Conservation (phyloP, 257 asterid species). For the Verbena officinalis region DNA sequence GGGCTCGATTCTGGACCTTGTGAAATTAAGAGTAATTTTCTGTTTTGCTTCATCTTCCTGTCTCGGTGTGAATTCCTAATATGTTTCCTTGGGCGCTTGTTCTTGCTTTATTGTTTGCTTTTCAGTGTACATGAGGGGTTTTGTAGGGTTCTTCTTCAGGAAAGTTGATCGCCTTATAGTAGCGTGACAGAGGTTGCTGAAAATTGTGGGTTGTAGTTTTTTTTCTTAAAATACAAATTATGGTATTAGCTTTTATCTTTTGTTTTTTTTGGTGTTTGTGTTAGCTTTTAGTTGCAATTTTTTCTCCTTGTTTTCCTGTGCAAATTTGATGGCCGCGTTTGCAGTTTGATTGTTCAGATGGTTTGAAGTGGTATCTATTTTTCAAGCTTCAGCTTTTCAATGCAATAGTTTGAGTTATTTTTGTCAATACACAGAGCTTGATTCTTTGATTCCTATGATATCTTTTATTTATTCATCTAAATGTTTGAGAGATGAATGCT, state of each 20-base stretch:
- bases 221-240: too few relatives aligned
- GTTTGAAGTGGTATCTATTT: neutral
- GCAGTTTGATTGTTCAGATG: neutral
- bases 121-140: conserved; percentile 9
- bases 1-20: conserved; percentile 63
- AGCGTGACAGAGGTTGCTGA: neutral
- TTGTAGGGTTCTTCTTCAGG: conserved; percentile 15
- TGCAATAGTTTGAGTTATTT: neutral
- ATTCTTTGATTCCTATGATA: neutral
- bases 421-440: neutral
- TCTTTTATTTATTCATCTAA: too few relatives aligned
- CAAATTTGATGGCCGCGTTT: neutral
- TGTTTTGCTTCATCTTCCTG: neutral
- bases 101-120: conserved; percentile 1
- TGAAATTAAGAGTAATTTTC: conserved; percentile 64
- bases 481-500: neutral
- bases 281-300: too few relatives aligned
- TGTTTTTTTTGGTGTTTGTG: neutral
- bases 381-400: neutral
- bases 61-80: neutral
- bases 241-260: neutral
- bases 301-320: neutral
- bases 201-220: conserved; percentile 14
- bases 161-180: conserved; percentile 8
- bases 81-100: neutral